Conservation (phyloP, 2,329 filamentous ascomycete genomes). For the Trichothecium roseum region DNA sequence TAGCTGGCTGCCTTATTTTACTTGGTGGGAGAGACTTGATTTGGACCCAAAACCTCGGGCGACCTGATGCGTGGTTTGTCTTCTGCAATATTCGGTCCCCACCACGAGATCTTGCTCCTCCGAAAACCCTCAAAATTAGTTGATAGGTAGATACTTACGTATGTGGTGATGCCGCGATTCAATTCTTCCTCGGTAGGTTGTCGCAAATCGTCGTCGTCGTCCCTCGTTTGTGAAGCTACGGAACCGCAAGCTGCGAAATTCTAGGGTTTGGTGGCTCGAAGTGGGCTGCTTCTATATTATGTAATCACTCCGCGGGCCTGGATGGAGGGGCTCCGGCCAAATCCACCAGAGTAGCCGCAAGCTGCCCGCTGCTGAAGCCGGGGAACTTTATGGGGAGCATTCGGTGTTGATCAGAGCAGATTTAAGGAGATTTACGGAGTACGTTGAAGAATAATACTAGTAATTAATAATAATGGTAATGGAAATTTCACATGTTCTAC, state of each 20-base stretch:
- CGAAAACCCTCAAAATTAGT: neutral
- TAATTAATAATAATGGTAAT: too few species aligned
- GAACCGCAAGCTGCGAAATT: constrained; percentile 26
- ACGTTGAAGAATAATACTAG: too few species aligned
- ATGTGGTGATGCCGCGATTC: constrained; percentile 21
- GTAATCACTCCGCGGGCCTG: constrained; percentile 4
- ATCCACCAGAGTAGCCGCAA: too few species aligned
- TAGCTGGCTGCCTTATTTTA: constrained; percentile 11
- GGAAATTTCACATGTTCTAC: constrained; percentile 1
- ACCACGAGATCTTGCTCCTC: neutral
- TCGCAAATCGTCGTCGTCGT: constrained; percentile 16
- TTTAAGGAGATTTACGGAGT: too few species aligned
- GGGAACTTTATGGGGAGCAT: neutral
- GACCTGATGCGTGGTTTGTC: too few species aligned
- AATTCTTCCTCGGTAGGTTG: constrained; percentile 16
- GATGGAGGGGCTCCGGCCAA: neutral
- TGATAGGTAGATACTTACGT: constrained; percentile 20
- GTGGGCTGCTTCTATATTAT: constrained; percentile 19
- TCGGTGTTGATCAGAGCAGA: neutral
- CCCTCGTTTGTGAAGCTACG: constrained; percentile 25
- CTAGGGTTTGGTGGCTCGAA: constrained; percentile 32
- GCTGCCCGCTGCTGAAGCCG: too few species aligned
- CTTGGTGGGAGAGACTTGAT: neutral
- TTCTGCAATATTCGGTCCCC: neutral
- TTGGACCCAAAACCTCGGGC: neutral